Evolutionary conservation across 23 red algal species (phyloP), one percentile per base, ranked within the genome.

Genomic region (Gracilariopsis chorda): DNA sequence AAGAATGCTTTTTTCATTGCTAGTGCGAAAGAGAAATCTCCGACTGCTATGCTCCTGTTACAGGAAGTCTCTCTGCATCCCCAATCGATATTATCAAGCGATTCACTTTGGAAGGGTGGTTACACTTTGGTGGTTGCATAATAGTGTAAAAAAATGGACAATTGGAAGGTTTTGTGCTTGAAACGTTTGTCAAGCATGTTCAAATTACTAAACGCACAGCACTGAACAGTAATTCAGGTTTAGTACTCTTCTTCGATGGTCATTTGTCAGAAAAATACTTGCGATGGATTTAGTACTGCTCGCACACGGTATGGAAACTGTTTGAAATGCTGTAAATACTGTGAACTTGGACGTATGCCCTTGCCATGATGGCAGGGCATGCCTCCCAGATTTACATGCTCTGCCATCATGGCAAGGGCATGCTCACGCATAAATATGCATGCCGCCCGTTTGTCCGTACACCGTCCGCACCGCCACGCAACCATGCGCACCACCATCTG

Each of bases 1-100:
- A 19, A 67, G 4, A 45, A 67, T 48, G 46, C 49, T 25, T 78
- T 89, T 37, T 89, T 89, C 12, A 78, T 89, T 39, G 11, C 77
- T 6, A 29, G 35, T 35, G 84, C 45, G 32, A 89, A 37, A 1
- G 40, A 23, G 47, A 73, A n/a, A 27, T 21, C 16, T 45, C 19
- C 29, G 37, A 73, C 19, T 73, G 67, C 39, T 73, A 12, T 2
- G 36, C 67, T 73, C 67, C 37, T 1, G 67, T 73, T n/a, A 17
- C 21, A 27, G 67, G 17, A n/a, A 73, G 1, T 2, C 47, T 73
- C 28, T 45, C 37, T 2, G 17, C 5, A 12, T 0, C 39, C 2
- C 65, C 82, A 3, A 13, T 43, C 20, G 62, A 45, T 7, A 60
- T 87, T 37, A 72, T 75, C 21, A 17, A 0, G 17, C 40, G 55